Evolutionary conservation across 2,329 filamentous ascomycete genomes (phyloP).

Genomic region (Metarhizium rileyi): DNA sequence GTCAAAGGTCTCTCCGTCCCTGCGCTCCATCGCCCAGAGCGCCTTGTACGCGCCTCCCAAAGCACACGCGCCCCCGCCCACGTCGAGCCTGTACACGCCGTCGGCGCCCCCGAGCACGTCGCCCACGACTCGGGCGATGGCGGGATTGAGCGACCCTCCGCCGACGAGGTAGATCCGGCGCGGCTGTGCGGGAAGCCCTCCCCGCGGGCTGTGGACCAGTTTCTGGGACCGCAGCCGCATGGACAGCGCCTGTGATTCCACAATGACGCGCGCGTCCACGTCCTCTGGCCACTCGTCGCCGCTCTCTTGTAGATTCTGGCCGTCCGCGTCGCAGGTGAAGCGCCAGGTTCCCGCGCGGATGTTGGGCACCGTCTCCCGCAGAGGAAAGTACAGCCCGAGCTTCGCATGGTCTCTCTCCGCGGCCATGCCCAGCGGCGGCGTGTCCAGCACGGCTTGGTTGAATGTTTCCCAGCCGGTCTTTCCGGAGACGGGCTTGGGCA

Average conservation of each 20-base stretch:
- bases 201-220: constrained; percentile 52
- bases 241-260: constrained; percentile 91
- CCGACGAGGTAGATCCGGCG: constrained; percentile 89
- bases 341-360: constrained; percentile 79
- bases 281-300: constrained; percentile 34
- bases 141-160: constrained; percentile 80
- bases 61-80: constrained; percentile 91
- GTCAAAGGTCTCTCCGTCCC: constrained; percentile 68
- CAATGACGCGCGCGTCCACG: constrained; percentile 74
- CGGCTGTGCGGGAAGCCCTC: constrained; percentile 66
- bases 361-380: constrained; percentile 93
- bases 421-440: constrained; percentile 58
- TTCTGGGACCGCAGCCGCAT: constrained; percentile 75
- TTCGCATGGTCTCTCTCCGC: constrained; percentile 52
- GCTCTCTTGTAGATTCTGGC: constrained; percentile 35
- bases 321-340: constrained; percentile 53
- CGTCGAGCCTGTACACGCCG: constrained; percentile 86
- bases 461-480: constrained; percentile 66
- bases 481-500: constrained; percentile 43
- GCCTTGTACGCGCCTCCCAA: constrained; percentile 93
- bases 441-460: constrained; percentile 61
- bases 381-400: constrained; percentile 87
- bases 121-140: constrained; percentile 76
- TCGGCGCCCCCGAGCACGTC: constrained; percentile 83
- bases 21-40: constrained; percentile 76